These are phyloP conservation scores for Ustilago cynodontis DNA, from an alignment of 1,284 basidiomycete genomes.

Conservation along the genomic window DNA sequence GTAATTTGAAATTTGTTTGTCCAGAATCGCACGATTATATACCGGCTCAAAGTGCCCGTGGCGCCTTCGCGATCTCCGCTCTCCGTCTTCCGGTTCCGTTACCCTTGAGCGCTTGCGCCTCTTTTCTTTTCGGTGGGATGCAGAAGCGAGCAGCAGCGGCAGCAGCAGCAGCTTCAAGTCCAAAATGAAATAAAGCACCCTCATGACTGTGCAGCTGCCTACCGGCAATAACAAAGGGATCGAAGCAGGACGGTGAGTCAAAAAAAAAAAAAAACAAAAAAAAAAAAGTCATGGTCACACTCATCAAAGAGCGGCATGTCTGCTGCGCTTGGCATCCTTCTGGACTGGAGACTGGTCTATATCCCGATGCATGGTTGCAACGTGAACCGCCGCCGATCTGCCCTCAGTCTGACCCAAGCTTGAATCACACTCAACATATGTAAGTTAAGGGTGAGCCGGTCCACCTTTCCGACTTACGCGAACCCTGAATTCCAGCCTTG, in stretches of 20 bases:
- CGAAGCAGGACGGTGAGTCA: neutral
- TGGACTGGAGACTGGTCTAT: too few relatives aligned
- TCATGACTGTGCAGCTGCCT: neutral
- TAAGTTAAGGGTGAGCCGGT: slow-evolving; percentile 1
- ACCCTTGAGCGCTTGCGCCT: too few relatives aligned
- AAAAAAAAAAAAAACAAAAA: neutral
- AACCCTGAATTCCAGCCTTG: too few relatives aligned
- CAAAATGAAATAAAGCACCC: neutral
- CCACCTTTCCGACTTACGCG: neutral
- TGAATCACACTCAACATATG: neutral
- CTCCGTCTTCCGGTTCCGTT: too few relatives aligned
- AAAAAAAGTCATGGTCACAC: neutral
- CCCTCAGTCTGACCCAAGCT: neutral
- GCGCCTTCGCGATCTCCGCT: too few relatives aligned
- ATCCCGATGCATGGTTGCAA: slow-evolving; percentile 7
- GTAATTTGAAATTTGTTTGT: neutral
- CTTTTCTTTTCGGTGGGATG: neutral
- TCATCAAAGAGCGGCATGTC: neutral
- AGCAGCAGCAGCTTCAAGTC: too few relatives aligned
- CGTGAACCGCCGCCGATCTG: slow-evolving; percentile 11
- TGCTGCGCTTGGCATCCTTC: slow-evolving; percentile 1
- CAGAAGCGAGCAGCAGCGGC: neutral
- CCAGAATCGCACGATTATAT: neutral
- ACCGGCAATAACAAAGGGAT: neutral
- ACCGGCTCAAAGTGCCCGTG: neutral